Evolutionary conservation across 1,284 basidiomycete genomes (phyloP).

Genomic region (Heterobasidion occidentale): DNA sequence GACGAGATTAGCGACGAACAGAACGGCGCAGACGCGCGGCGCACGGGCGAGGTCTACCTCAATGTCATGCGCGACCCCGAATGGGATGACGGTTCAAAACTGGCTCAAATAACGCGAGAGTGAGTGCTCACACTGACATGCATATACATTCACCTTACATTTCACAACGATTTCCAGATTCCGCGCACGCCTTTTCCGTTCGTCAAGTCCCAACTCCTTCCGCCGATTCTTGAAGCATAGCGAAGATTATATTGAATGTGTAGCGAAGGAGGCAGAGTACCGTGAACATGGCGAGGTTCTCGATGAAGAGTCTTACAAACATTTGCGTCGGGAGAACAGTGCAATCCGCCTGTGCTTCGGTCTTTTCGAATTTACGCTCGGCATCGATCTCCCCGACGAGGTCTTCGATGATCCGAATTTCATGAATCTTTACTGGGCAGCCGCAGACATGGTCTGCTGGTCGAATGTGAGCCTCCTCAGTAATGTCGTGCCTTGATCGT

Average conservation of each 20-base stretch:
- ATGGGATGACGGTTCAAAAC: constrained; percentile 45
- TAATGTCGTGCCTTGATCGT: neutral
- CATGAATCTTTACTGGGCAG: constrained; percentile 46
- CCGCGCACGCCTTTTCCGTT: constrained; percentile 36
- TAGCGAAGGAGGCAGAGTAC: constrained; percentile 51
- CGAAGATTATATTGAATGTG: constrained; percentile 47
- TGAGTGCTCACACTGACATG: constrained; percentile 21
- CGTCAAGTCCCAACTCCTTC: constrained; percentile 33
- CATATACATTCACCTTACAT: neutral
- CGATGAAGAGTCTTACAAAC: constrained; percentile 41
- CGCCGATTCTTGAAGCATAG: constrained; percentile 47
- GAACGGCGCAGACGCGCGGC: constrained; percentile 43
- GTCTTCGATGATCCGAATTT: constrained; percentile 50
- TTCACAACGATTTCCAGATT: constrained; percentile 31
- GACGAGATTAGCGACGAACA: constrained; percentile 69
- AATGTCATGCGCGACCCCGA: constrained; percentile 42
- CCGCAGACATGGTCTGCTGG: constrained; percentile 63
- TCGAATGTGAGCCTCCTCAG: constrained; percentile 43
- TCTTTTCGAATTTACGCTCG: constrained; percentile 52
- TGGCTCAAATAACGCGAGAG: constrained; percentile 57
- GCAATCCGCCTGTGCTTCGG: constrained; percentile 57
- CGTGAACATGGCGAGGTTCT: constrained; percentile 48
- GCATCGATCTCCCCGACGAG: constrained; percentile 53
- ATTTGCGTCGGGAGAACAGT: constrained; percentile 58
- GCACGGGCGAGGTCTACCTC: constrained; percentile 45